These are phyloP conservation scores for Oryza glaberrima DNA, from an alignment of 176 grass and related monocot genomes.

Conservation along the genomic window DNA sequence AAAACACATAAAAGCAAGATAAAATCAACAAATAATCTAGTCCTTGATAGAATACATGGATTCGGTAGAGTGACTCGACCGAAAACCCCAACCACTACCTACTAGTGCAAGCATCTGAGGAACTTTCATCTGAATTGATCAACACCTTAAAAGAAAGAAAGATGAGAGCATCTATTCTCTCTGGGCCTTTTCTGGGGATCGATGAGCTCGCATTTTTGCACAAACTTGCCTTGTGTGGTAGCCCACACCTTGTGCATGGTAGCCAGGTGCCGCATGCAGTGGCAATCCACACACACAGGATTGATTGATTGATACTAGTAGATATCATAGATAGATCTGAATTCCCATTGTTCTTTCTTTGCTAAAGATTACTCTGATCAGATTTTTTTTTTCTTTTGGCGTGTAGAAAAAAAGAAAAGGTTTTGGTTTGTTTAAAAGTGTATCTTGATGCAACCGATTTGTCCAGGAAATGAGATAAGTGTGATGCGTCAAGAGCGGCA, in stretches of 20 bases:
- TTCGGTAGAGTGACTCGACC: neutral
- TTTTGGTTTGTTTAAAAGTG: neutral
- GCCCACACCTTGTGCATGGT: slow-evolving; percentile 31
- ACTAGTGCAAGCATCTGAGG: slow-evolving; percentile 38
- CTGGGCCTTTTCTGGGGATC: neutral
- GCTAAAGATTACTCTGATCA: slow-evolving; percentile 29
- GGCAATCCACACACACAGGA: neutral
- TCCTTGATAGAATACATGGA: neutral
- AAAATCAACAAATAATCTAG: neutral
- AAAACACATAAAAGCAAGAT: neutral
- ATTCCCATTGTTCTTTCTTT: slow-evolving; percentile 3
- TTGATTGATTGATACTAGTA: neutral
- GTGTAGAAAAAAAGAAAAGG: neutral
- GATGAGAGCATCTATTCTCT: slow-evolving; percentile 54
- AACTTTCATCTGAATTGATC: slow-evolving; percentile 47
- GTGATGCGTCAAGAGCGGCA: slow-evolving; percentile 37
- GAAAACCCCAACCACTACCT: neutral
- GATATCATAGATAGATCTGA: neutral
- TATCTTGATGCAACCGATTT: slow-evolving; percentile 26
- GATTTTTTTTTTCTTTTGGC: neutral
- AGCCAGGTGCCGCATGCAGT: slow-evolving; percentile 21
- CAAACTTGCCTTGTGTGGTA: slow-evolving; percentile 3
- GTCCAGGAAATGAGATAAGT: slow-evolving; percentile 23
- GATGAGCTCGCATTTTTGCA: neutral
- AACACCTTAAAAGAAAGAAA: slow-evolving; percentile 43